Base-by-base conservation (phyloP, 1,284 basidiomycete genomes). In the Leucoagaricus sp. region DNA sequence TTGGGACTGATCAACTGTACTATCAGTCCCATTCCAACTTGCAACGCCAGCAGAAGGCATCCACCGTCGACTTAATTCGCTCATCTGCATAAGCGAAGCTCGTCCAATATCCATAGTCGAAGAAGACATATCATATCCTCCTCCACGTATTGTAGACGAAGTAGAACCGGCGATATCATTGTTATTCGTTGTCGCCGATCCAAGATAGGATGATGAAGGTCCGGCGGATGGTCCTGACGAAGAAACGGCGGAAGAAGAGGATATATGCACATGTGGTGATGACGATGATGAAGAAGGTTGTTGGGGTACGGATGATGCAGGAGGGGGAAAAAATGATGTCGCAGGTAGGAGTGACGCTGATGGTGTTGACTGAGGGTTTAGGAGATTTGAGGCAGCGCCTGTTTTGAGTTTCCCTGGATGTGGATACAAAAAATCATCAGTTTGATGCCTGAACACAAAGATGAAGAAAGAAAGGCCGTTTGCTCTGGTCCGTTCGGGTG, bases 41-140 rank as follows among this genome's bases (percentile, higher is more conserved):
- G 10, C 34, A 15, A 19, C 7, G 25, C 50, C 50, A 52, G 6
- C 26, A 13, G 21, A 7, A 15, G 5, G 12, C 4, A 26, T 21
- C 9, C 84, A 85, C 29, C 86, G 77, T 48, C 85, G 74, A 25
- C 86, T 86, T 60, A 88, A 81, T 67, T 90, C 87, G 70, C 84
- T 90, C 83, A 92, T 87, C 68, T 89, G 87, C 62, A 82, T 78
- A 60, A 90, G 62, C 52, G 69, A 69, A 19, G 84, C 84, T 28
- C 82, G 78, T 1, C 85, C 86, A 46, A 89, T 78, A 61, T 81
- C 83, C 49, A 45, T 42, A 5, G 40, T 5, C n/a, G 40, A 21
- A 3, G 15, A 21, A 6, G 31, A 33, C 31, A 33, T 33, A 38
- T 38, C 40, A 23, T 41, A 5, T 6, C 3, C 40, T 7, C 25